These are phyloP conservation scores for Cornus suecica DNA, from an alignment of 148 eudicot genomes.

Conservation along the genomic window DNA sequence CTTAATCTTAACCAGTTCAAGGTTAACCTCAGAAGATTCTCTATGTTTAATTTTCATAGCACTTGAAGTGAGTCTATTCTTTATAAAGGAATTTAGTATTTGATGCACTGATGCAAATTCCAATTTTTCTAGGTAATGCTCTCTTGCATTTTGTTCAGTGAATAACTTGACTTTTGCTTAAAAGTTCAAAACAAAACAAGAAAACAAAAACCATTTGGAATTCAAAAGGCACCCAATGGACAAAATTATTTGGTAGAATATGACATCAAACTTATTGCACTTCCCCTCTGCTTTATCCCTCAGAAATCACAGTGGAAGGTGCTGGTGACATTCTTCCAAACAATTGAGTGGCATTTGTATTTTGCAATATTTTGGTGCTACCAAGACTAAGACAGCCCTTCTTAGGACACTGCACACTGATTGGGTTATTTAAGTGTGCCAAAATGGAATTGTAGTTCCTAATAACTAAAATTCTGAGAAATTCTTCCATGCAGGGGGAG, in stretches of 20 bases:
- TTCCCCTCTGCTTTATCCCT: not conserved
- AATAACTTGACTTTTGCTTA: not conserved
- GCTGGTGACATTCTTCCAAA: not conserved
- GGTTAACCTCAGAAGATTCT: too few relatives aligned
- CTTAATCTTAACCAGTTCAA: too few relatives aligned
- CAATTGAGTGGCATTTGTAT: not conserved
- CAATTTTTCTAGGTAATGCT: not conserved
- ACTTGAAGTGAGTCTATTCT: too few relatives aligned
- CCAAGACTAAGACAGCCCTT: not conserved
- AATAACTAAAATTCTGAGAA: not conserved
- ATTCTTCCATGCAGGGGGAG: too few relatives aligned
- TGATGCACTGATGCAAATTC: not conserved
- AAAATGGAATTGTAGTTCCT: conserved; percentile 3
- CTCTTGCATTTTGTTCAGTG: not conserved
- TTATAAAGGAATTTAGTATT: too few relatives aligned
- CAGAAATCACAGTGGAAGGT: not conserved
- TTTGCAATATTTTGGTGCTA: not conserved
- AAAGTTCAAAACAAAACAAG: not conserved
- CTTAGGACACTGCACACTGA: conserved; percentile 9
- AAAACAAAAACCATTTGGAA: not conserved
- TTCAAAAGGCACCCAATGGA: not conserved
- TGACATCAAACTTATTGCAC: not conserved
- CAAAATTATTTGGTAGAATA: not conserved
- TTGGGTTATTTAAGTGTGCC: conserved; percentile 8
- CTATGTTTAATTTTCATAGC: too few relatives aligned